phyloP scores from a whole-genome alignment of 1,284 basidiomycete genomes.

The Neolentinus lepideus region DNA sequence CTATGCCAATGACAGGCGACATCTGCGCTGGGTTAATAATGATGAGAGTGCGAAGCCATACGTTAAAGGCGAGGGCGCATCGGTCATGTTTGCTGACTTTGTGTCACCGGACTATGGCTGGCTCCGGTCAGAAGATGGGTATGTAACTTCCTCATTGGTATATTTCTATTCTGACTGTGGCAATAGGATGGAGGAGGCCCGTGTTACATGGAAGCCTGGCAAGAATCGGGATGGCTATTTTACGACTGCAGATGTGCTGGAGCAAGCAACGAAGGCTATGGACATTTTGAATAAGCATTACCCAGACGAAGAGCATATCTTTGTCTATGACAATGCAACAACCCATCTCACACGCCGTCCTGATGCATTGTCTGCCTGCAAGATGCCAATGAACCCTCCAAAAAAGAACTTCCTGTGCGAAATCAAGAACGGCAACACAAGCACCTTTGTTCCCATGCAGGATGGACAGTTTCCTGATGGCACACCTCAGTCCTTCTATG shows the following conservation, averaged over 20 bases:
- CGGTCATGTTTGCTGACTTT: conserved; percentile 36
- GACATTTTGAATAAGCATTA: conserved; percentile 20
- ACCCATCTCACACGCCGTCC: conserved; percentile 24
- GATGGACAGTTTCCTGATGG: neutral
- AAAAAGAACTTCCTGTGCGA: too few species aligned
- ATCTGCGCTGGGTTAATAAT: conserved; percentile 14
- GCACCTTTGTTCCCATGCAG: neutral
- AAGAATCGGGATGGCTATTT: conserved; percentile 29
- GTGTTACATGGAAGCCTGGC: conserved; percentile 20
- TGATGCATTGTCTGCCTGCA: conserved; percentile 21
- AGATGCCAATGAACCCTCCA: conserved; percentile 15
- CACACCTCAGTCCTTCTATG: conserved; percentile 1
- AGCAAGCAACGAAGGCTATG: conserved; percentile 21
- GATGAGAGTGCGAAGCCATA: conserved; percentile 10
- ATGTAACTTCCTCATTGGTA: too few species aligned
- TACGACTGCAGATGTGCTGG: conserved; percentile 20
- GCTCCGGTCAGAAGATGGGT: conserved; percentile 12
- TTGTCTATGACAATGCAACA: conserved; percentile 31
- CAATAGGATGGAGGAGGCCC: conserved; percentile 15
- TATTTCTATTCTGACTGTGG: too few species aligned
- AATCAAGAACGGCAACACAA: too few species aligned
- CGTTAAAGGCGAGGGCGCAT: conserved; percentile 21
- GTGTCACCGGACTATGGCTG: conserved; percentile 35
- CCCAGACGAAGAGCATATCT: conserved; percentile 19
- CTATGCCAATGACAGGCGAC: conserved; percentile 18